These are phyloP conservation scores for Eimeria nieschulzi DNA, from an alignment of 169 alveolate genomes.

Conservation along the genomic window DNA sequence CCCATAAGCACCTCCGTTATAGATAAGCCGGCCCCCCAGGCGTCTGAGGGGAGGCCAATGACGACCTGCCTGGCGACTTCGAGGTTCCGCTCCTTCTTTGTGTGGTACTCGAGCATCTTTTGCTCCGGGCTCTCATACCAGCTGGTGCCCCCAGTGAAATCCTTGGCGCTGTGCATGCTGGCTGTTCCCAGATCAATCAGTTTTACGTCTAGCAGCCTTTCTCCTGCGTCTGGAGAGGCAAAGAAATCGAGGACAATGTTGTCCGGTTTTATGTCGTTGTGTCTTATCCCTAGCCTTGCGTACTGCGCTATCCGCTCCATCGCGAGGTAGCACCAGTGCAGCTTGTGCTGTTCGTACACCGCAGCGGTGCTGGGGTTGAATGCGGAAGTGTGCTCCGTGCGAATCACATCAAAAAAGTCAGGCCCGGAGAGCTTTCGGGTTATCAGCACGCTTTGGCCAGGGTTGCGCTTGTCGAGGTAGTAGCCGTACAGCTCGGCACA, in stretches of 20 bases:
- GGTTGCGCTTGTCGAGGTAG: constrained; percentile 86
- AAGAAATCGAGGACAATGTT: constrained; percentile 88
- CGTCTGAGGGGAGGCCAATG: constrained; percentile 85
- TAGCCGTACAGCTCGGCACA: constrained; percentile 88
- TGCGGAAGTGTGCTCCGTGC: constrained; percentile 83
- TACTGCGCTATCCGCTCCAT: constrained; percentile 86
- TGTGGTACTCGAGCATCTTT: constrained; percentile 86
- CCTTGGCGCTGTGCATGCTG: constrained; percentile 87
- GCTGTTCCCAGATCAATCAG: constrained; percentile 90
- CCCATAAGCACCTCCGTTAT: constrained; percentile 87
- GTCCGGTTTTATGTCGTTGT: constrained; percentile 89
- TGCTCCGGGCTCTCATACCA: constrained; percentile 92
- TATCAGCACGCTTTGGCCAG: constrained; percentile 84
- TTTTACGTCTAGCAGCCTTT: constrained; percentile 85
- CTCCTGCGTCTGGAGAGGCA: constrained; percentile 77
- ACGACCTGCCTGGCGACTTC: constrained; percentile 84
- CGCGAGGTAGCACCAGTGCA: constrained; percentile 89
- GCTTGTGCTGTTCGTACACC: constrained; percentile 87
- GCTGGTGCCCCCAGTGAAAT: constrained; percentile 90
- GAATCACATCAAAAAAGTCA: constrained; percentile 86
- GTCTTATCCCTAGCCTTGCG: constrained; percentile 86
- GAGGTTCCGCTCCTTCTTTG: constrained; percentile 84
- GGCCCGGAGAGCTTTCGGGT: constrained; percentile 89
- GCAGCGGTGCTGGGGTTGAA: constrained; percentile 81
- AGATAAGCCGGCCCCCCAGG: constrained; percentile 91